These are phyloP conservation scores for Tolypocladium paradoxum DNA, from an alignment of 2,329 filamentous ascomycete genomes.

Conservation along the genomic window DNA sequence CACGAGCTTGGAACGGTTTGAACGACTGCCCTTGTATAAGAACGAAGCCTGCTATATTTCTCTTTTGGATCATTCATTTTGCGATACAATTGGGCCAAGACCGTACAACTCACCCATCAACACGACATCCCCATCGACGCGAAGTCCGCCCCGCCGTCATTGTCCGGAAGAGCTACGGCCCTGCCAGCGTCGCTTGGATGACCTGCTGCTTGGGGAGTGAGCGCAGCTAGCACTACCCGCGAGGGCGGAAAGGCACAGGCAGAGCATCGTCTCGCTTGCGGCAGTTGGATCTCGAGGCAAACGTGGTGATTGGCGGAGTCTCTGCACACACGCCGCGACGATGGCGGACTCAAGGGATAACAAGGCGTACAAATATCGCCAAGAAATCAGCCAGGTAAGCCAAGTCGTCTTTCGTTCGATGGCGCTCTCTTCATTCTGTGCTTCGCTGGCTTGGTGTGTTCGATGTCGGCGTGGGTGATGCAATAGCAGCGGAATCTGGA, in stretches of 20 bases:
- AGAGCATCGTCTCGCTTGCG: background rate
- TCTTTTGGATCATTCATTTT: background rate
- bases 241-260: background rate
- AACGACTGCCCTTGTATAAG: background rate
- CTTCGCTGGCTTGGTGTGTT: background rate
- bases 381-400: slow-evolving; percentile 90
- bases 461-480: background rate
- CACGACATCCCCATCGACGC: background rate
- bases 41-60: background rate
- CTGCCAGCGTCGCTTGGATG: background rate
- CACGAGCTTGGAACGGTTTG: background rate
- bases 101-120: background rate
- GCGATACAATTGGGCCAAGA: background rate
- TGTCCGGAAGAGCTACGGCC: background rate
- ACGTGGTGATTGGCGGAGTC: background rate
- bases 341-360: slow-evolving; percentile 54
- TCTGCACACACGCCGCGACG: slow-evolving; percentile 4
- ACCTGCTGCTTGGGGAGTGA: background rate
- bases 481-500: background rate
- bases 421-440: background rate
- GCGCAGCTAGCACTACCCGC: background rate
- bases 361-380: slow-evolving; percentile 73
- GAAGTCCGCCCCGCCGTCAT: background rate
- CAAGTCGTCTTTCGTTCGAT: background rate
- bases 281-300: background rate